Evolutionary conservation across 805 yeast species (phyloP).

Genomic region (Tetrapisispora iriomotensis): DNA sequence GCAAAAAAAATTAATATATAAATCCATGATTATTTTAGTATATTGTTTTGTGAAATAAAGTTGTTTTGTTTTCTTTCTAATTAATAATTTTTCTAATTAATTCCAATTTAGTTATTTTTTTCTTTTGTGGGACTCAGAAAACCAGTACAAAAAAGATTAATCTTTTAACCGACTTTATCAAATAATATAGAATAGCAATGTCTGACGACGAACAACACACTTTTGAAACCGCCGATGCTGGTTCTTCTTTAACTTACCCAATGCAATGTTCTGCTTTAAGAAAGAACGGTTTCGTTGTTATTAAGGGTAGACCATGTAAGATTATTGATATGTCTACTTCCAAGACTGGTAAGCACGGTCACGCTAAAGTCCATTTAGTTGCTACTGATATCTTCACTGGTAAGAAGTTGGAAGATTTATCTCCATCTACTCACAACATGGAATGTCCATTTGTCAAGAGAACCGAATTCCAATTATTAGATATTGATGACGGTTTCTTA

Average conservation of each 20-base stretch:
- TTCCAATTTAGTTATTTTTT: not conserved
- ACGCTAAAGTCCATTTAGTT: conserved; percentile 99
- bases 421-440: conserved; percentile 99
- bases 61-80: no score
- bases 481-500: conserved; percentile 97
- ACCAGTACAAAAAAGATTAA: not conserved
- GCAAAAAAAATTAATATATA: no score
- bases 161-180: not conserved
- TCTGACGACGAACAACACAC: conserved; percentile 55
- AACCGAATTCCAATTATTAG: conserved; percentile 93
- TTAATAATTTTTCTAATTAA: no score
- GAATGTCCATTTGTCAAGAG: conserved; percentile 97
- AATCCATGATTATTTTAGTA: no score
- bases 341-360: conserved; percentile 99
- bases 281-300: conserved; percentile 98
- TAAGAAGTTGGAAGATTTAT: conserved; percentile 98
- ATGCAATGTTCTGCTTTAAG: conserved; percentile 99
- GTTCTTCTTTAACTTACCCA: conserved; percentile 98
- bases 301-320: conserved; percentile 99
- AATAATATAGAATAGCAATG: conserved; percentile 13
- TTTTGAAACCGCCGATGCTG: conserved; percentile 97
- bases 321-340: conserved; percentile 99
- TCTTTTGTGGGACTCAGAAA: not conserved
- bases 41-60: no score
- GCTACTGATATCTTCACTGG: conserved; percentile 98